Evolutionary conservation across 495 filamentous ascomycete species (phyloP).

Genomic region (Barbatosphaeria neglecta): DNA sequence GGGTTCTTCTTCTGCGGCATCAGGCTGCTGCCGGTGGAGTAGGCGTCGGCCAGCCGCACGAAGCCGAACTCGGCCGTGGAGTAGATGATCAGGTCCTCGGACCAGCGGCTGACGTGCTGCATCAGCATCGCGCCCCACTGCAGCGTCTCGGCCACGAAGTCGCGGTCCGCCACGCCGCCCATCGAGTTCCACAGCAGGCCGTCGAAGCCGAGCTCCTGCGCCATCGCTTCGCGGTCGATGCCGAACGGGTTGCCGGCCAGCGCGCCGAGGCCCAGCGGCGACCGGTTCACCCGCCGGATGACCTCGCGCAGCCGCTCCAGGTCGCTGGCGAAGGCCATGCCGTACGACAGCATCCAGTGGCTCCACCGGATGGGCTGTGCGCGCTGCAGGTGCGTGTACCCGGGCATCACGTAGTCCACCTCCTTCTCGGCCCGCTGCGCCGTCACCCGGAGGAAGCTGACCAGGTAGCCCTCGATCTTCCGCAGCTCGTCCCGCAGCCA

Average conservation of each 20-base stretch:
- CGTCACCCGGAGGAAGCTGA: constrained; percentile 59
- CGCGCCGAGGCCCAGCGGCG: constrained; percentile 74
- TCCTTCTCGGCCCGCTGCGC: constrained; percentile 66
- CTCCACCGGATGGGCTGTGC: constrained; percentile 84
- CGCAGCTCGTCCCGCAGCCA: constrained; percentile 76
- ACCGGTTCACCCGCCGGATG: constrained; percentile 60
- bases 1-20: constrained; percentile 86
- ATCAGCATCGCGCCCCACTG: constrained; percentile 82
- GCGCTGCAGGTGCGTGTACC: constrained; percentile 87
- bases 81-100: constrained; percentile 88
- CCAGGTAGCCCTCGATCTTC: constrained; percentile 56
- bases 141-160: constrained; percentile 84
- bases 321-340: constrained; percentile 61
- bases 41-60: constrained; percentile 72
- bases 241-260: constrained; percentile 86
- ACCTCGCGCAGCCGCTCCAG: constrained; percentile 71
- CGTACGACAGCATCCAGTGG: constrained; percentile 79
- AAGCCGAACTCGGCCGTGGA: constrained; percentile 72
- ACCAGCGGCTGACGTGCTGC: constrained; percentile 76
- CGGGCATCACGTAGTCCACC: constrained; percentile 48
- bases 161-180: constrained; percentile 72
- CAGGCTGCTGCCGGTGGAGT: constrained; percentile 70
- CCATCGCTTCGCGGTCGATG: constrained; percentile 82
- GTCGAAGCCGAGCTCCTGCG: constrained; percentile 79
- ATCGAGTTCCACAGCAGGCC: constrained; percentile 74